Percentiles rank a stretch among this genome's conserved stretches.
These are phyloP conservation scores for Cytospora leucostoma DNA, from an alignment of 2,329 filamentous ascomycete genomes.

Conservation along the genomic window DNA sequence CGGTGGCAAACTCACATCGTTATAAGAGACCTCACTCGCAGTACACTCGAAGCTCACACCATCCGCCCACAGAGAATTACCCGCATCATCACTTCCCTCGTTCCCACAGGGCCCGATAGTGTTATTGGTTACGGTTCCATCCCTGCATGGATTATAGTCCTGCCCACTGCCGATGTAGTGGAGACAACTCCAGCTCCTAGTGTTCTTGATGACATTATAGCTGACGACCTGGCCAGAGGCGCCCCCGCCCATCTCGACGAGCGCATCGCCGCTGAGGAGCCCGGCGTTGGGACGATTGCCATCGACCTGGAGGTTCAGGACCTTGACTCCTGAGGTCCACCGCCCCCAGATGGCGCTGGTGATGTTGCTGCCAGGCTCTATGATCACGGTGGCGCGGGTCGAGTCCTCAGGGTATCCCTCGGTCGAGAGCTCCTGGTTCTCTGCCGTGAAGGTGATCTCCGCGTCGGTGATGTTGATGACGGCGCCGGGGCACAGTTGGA, in stretches of 20 bases:
- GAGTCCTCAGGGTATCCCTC: constrained; percentile 32
- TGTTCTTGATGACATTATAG: constrained; percentile 30
- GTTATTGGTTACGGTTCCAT: constrained; percentile 32
- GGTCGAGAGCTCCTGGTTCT: constrained; percentile 34
- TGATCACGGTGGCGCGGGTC: constrained; percentile 31
- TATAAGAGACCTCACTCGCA: constrained; percentile 29
- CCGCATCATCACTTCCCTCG: constrained; percentile 29
- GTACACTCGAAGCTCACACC: constrained; percentile 34
- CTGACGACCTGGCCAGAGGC: constrained; percentile 30
- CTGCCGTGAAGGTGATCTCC: constrained; percentile 31
- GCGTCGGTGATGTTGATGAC: constrained; percentile 28
- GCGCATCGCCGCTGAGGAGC: constrained; percentile 31
- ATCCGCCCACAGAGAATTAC: constrained; percentile 32
- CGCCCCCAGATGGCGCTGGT: constrained; percentile 30
- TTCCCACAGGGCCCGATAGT: constrained; percentile 33
- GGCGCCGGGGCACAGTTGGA: constrained; percentile 30
- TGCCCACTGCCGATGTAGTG: constrained; percentile 33
- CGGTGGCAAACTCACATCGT: constrained; percentile 27
- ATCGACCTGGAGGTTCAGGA: constrained; percentile 34
- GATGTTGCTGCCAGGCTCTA: constrained; percentile 30
- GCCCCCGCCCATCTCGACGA: constrained; percentile 34
- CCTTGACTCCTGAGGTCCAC: constrained; percentile 29
- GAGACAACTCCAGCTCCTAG: constrained; percentile 34
- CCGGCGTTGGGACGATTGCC: constrained; percentile 32
- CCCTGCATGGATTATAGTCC: constrained; percentile 30